A percentile compares a stretch with the other conserved stretches of the same genome.
Evolutionary conservation across 2,329 filamentous ascomycete genomes (phyloP).

Genomic region (Nemania serpens): DNA sequence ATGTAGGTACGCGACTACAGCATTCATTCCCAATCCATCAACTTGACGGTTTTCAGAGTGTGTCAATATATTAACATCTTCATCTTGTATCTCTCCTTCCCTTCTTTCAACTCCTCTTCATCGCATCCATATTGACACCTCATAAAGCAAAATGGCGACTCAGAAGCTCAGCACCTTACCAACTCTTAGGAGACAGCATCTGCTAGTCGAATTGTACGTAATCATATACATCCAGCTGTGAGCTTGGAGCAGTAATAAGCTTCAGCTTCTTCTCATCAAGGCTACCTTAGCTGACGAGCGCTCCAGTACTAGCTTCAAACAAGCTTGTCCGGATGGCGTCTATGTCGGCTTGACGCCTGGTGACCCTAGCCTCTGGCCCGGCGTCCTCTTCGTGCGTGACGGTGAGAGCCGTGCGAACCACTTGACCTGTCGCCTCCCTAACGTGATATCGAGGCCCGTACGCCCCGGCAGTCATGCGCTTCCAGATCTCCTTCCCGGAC

Average conservation of each 20-base stretch:
- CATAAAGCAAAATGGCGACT: slow-evolving; percentile 47
- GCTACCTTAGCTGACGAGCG: slow-evolving; percentile 34
- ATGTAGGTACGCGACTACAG: too few species aligned
- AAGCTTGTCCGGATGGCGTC: slow-evolving; percentile 82
- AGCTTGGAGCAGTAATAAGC: too few species aligned
- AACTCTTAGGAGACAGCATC: slow-evolving; percentile 72
- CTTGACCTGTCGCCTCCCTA: slow-evolving; percentile 24
- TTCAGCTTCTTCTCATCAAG: not conserved
- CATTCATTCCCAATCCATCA: too few species aligned
- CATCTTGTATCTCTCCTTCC: not conserved
- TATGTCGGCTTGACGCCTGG: slow-evolving; percentile 85
- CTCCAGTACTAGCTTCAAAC: slow-evolving; percentile 75
- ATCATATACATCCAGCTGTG: not conserved
- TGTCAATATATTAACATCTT: not conserved
- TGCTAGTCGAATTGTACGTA: slow-evolving; percentile 80
- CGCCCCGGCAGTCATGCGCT: slow-evolving; percentile 81
- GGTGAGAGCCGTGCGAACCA: slow-evolving; percentile 56
- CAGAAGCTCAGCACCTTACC: slow-evolving; percentile 53
- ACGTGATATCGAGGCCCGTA: slow-evolving; percentile 72
- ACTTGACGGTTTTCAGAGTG: too few species aligned
- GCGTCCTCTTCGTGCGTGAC: slow-evolving; percentile 88
- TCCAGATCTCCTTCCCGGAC: slow-evolving; percentile 85
- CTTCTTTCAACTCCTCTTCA: not conserved
- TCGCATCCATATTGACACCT: not conserved
- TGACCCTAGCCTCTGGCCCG: slow-evolving; percentile 82